phyloP scores from a whole-genome alignment of 2,329 filamentous ascomycete species.

The Colletotrichum orbiculare region DNA sequence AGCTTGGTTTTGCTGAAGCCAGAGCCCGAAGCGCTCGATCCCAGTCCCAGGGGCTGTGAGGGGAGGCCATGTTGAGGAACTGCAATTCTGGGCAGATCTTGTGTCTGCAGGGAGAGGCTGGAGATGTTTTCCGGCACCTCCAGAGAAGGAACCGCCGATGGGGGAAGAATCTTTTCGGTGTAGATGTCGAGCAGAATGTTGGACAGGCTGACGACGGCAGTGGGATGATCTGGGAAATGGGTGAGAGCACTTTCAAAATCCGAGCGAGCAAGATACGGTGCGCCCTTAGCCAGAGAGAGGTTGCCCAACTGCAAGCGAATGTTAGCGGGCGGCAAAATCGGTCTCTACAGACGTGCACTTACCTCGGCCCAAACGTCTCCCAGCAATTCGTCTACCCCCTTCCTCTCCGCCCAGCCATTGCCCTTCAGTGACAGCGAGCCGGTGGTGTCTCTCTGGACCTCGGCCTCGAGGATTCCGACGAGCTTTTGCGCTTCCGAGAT shows the following conservation, averaged over 20 bases:
- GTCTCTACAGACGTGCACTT: slow-evolving; percentile 47
- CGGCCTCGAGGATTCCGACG: slow-evolving; percentile 75
- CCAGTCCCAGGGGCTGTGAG: slow-evolving; percentile 60
- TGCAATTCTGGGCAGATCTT: slow-evolving; percentile 21
- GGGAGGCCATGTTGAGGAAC: slow-evolving; percentile 47
- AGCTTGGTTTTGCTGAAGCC: slow-evolving; percentile 36
- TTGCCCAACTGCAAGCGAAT: slow-evolving; percentile 68
- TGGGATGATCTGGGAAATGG: slow-evolving; percentile 82
- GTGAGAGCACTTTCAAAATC: slow-evolving; percentile 86
- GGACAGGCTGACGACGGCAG: slow-evolving; percentile 83
- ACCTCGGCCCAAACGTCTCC: slow-evolving; percentile 87
- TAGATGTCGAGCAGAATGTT: slow-evolving; percentile 90
- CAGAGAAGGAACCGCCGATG: slow-evolving; percentile 62
- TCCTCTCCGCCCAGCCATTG: slow-evolving; percentile 81
- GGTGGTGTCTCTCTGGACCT: slow-evolving; percentile 71
- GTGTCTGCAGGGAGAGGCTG: slow-evolving; percentile 18
- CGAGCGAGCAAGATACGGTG: slow-evolving; percentile 75
- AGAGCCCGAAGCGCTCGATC: slow-evolving; percentile 32
- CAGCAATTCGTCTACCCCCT: slow-evolving; percentile 85
- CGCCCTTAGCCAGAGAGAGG: slow-evolving; percentile 70
- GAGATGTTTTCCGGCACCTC: slow-evolving; percentile 45
- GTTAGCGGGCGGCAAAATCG: slow-evolving; percentile 41
- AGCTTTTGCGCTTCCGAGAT: slow-evolving; percentile 85
- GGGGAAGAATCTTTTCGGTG: slow-evolving; percentile 72
- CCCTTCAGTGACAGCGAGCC: slow-evolving; percentile 71